Evolutionary conservation across 2,329 filamentous ascomycete genomes (phyloP), one percentile per base, ranked within the genome.

Genomic region (Grosmannia huntii): DNA sequence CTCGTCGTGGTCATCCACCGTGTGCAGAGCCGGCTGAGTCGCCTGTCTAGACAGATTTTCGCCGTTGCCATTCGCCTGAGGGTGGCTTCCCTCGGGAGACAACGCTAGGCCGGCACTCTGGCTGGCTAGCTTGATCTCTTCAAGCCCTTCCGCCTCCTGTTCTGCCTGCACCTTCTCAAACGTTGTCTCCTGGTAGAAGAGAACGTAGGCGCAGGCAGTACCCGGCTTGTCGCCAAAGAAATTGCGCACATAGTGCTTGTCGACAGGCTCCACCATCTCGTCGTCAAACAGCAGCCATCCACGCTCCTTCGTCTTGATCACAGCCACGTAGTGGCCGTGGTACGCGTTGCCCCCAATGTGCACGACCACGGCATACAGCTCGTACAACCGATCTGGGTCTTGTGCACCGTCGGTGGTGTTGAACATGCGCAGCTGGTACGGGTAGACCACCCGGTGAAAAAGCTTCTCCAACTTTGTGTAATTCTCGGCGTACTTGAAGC

Each of bases 401-500:
- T 92, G 88, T 19, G 91, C 90, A 61, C 97, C 92, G 62, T 96
- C 90, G 25, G 92, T 96, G 0, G 94, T 97, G 72, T 97, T 97
- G 75, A 97, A 96, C 68, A 99, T 84, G 58, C 94, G 89, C 49
- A 99, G 79, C 68, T 99, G 89, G 68, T 96, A 99, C 0, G 94
- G 94, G 68, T 99, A 99, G 5, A 96, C 90, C 16, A 99, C 94
- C 50, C 92, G 83, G 70, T 99, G 92, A 69, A 97, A 97, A 50
- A 99, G 80, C 72, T 99, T 99, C 70, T 97, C 91, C 62, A 99
- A 75, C 57, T 91, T 83, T 64, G 91, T 94, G 67, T 95, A 83
- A 70, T 97, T 92, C 68, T 97, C 94, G 2, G 92, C 96, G 69
- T 96, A 99, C 73, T 97, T 97, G 77, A 99, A 99, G 59, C 94